Percentiles rank a stretch among this genome's conserved stretches.
Evolutionary conservation across 2,329 filamentous ascomycete species (phyloP).

Genomic region (Fusarium begoniae): DNA sequence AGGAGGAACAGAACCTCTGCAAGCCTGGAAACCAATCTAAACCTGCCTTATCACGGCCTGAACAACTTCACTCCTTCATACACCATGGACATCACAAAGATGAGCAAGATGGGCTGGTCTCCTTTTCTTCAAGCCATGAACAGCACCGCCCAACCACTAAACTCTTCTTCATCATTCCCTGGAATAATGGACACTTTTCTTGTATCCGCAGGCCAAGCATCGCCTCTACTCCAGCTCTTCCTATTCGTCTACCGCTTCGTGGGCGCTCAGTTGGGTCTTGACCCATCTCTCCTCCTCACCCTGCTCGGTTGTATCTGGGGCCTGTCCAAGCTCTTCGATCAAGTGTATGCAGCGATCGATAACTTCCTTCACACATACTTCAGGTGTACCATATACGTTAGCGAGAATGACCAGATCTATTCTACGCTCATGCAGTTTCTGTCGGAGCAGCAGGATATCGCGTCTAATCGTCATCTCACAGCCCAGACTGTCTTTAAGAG

Average conservation of each 20-base stretch:
- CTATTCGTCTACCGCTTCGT: slow-evolving; percentile 58
- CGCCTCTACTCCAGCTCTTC: slow-evolving; percentile 53
- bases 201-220: slow-evolving; percentile 54
- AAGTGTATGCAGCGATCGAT: slow-evolving; percentile 48
- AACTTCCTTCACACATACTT: slow-evolving; percentile 55
- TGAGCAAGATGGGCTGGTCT: slow-evolving; percentile 42
- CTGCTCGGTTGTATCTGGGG: slow-evolving; percentile 59
- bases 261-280: slow-evolving; percentile 57
- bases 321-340: slow-evolving; percentile 48
- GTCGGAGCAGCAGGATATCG: slow-evolving; percentile 60
- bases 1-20: background rate
- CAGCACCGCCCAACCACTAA: slow-evolving; percentile 29
- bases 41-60: background rate
- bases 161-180: slow-evolving; percentile 38
- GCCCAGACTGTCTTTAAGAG: slow-evolving; percentile 65
- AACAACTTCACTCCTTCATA: background rate
- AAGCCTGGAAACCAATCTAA: background rate
- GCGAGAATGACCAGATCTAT: slow-evolving; percentile 67
- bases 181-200: slow-evolving; percentile 57
- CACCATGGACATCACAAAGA: slow-evolving; percentile 40
- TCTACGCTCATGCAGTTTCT: slow-evolving; percentile 67
- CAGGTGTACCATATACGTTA: slow-evolving; percentile 62
- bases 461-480: slow-evolving; percentile 61
- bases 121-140: slow-evolving; percentile 42
- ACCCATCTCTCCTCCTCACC: slow-evolving; percentile 59